Conservation (phyloP, 2,329 filamentous ascomycete genomes). For the Calonectria pteridis region DNA sequence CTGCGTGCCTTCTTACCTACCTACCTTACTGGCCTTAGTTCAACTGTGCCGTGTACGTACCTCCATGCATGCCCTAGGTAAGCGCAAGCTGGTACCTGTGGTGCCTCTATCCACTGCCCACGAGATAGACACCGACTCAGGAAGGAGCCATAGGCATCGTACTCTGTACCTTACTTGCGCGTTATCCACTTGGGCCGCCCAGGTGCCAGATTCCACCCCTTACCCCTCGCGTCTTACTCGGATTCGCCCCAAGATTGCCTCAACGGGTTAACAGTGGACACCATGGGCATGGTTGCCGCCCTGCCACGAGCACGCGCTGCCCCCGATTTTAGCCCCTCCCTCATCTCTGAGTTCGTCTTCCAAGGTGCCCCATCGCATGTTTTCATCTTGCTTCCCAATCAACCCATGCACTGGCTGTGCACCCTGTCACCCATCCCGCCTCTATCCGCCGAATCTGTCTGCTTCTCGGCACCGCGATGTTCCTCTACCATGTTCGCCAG, state of each 20-base stretch:
- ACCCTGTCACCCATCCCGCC: slow-evolving; percentile 9
- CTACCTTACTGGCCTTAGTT: slow-evolving; percentile 11
- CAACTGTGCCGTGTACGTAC: slow-evolving; percentile 15
- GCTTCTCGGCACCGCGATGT: slow-evolving; percentile 23
- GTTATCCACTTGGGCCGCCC: slow-evolving; percentile 14
- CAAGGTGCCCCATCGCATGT: slow-evolving; percentile 7
- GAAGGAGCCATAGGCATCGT: slow-evolving; percentile 4
- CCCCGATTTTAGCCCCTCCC: slow-evolving; percentile 18
- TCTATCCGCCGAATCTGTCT: slow-evolving; percentile 7
- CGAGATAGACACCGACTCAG: slow-evolving; percentile 1
- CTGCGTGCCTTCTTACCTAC: neutral
- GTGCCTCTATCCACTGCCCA: slow-evolving; percentile 12
- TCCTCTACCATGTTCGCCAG: slow-evolving; percentile 10
- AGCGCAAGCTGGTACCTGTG: neutral
- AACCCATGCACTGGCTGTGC: slow-evolving; percentile 6
- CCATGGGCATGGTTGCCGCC: slow-evolving; percentile 8
- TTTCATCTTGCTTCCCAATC: slow-evolving; percentile 1
- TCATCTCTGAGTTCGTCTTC: slow-evolving; percentile 22
- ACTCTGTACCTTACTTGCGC: slow-evolving; percentile 3
- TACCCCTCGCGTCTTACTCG: neutral
- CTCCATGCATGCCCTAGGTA: slow-evolving; percentile 8
- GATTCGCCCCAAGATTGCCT: slow-evolving; percentile 14
- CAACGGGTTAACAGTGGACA: neutral
- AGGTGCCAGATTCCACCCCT: slow-evolving; percentile 12
- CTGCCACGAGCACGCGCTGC: slow-evolving; percentile 3